Conservation (phyloP, 1,139 yeast species). For the Magnusiomyces fungicola region DNA sequence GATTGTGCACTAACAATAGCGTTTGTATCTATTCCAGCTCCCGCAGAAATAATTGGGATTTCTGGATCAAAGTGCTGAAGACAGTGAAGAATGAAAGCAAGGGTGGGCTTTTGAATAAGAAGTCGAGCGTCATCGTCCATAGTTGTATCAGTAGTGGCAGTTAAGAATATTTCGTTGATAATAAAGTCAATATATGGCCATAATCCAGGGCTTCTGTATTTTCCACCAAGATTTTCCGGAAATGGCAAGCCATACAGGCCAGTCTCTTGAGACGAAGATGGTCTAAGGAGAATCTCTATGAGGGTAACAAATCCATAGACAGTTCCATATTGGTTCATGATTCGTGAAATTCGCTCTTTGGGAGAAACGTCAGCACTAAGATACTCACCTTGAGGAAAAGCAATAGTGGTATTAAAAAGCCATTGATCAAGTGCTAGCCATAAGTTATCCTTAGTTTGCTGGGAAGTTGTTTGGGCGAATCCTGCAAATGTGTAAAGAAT, state of each 20-base stretch:
- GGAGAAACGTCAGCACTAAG: constrained; percentile 23
- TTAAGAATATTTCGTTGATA: constrained; percentile 55
- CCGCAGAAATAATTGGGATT: constrained; percentile 39
- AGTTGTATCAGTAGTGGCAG: constrained; percentile 30
- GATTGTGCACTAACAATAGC: constrained; percentile 38
- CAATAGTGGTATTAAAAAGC: constrained; percentile 42
- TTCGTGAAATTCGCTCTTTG: constrained; percentile 26
- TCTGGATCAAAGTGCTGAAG: constrained; percentile 58
- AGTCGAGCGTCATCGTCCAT: constrained; percentile 34
- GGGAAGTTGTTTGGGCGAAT: constrained; percentile 40
- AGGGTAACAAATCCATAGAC: constrained; percentile 58
- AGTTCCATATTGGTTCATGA: constrained; percentile 29
- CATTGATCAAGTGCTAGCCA: constrained; percentile 75
- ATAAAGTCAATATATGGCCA: constrained; percentile 78
- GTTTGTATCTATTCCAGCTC: constrained; percentile 46
- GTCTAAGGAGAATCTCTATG: constrained; percentile 37
- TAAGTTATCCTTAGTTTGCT: constrained; percentile 42
- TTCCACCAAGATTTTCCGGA: constrained; percentile 58
- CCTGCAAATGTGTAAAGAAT: constrained; percentile 45
- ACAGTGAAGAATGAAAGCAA: constrained; percentile 47
- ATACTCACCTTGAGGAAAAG: constrained; percentile 25
- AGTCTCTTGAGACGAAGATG: constrained; percentile 22
- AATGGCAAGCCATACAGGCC: constrained; percentile 39
- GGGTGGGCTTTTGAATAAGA: constrained; percentile 46
- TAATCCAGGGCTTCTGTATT: constrained; percentile 58